Evolutionary conservation across 805 yeast genomes (phyloP), one percentile per base, ranked within the genome.

Genomic region (Wickerhamiella musiphila): DNA sequence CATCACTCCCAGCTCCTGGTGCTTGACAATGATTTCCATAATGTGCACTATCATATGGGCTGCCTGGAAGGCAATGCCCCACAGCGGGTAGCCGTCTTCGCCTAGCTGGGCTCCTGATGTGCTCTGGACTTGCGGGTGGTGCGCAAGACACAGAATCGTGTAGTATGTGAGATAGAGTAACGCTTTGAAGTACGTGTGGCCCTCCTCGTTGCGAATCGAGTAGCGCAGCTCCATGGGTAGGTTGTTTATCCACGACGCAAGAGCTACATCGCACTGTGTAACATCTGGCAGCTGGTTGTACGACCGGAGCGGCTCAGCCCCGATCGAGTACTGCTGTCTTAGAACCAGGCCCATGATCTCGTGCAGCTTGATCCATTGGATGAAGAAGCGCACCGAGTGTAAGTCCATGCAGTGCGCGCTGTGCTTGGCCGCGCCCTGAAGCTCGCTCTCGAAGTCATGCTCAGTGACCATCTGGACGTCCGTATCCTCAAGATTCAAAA

Each of bases 21-120:
- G 59, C 27, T 63, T 66, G 24, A 61, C 43, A 35, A 78, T 42
- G 35, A 67, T 70, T 30, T 71, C 70, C 18, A 70, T 62, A 34
- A 78, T 71, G 26, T 67, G 60, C 4, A 78, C 65, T 39, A 78
- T 70, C 70, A 75, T 71, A 44, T 78, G 68, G 1, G 90, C 82
- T 1, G 84, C 78, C 51, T 75, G 81, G 59, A 76, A 77, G 2
- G 82, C 77, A 35, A 77, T 74, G 7, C 83, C 79, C 75, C 79
- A 71, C n/a, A 77, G 68, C 5, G 81, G 79, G 47, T 70, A 72
- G 18, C 43, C 37, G 11, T 31, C 33, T 18, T 21, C 19, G 27
- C 44, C 26, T 34, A 45, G 35, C 29, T 48, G 40, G 49, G 49
- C 41, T n/a, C n/a, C n/a, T n/a, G n/a, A n/a, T n/a, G n/a, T n/a